phyloP scores from a whole-genome alignment of 2,329 filamentous ascomycete species.

The Teratosphaeria nubilosa region DNA sequence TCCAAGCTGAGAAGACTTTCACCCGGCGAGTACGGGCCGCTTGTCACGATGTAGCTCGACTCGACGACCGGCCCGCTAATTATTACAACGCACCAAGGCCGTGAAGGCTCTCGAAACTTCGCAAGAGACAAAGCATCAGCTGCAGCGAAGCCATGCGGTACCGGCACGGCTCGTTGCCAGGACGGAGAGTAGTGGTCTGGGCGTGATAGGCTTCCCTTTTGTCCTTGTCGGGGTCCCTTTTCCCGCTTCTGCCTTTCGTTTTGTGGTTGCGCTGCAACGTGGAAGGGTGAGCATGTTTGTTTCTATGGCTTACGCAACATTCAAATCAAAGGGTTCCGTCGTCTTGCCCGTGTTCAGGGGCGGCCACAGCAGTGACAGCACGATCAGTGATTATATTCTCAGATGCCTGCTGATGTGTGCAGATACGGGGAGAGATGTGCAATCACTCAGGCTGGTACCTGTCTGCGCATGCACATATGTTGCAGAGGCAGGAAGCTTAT shows the following conservation, averaged over 20 bases:
- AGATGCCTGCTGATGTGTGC: neutral
- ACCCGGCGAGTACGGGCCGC: too few species aligned
- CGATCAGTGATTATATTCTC: neutral
- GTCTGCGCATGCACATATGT: neutral
- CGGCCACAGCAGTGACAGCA: neutral
- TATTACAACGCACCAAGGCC: neutral
- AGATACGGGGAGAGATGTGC: neutral
- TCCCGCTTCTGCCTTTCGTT: neutral
- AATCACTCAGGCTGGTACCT: neutral
- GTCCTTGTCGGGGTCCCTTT: neutral
- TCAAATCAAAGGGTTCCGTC: neutral
- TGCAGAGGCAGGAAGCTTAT: neutral
- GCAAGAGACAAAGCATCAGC: neutral
- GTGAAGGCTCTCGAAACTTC: neutral
- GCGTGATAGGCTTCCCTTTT: neutral
- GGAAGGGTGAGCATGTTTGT: neutral
- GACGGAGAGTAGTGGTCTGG: neutral
- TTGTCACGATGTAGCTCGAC: neutral
- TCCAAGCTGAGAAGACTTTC: too few species aligned
- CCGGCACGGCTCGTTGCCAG: neutral
- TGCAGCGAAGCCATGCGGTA: neutral
- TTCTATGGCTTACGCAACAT: neutral
- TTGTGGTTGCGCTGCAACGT: neutral
- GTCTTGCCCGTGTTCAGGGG: neutral
- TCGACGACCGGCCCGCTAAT: neutral